Conservation (phyloP, 1,139 yeast species). For the Kurtzmaniella natalensis region DNA sequence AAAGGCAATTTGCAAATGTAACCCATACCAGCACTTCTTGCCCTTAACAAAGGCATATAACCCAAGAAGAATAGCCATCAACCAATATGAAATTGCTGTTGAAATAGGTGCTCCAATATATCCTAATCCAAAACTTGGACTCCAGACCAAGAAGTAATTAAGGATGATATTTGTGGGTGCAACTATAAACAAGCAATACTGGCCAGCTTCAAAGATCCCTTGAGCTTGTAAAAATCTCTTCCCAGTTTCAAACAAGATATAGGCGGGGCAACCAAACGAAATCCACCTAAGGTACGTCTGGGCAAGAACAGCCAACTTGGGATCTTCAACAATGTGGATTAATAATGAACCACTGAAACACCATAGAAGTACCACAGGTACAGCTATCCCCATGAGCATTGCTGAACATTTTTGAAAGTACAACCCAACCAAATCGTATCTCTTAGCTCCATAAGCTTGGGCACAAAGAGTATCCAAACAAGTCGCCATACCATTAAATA, state of each 20-base stretch:
- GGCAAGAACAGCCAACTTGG: constrained; percentile 25
- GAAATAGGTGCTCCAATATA: constrained; percentile 40
- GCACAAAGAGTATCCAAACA: constrained; percentile 39
- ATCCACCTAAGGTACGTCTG: constrained; percentile 28
- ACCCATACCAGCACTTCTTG: constrained; percentile 31
- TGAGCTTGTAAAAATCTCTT: constrained; percentile 40
- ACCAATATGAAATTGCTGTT: constrained; percentile 30
- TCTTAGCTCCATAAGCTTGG: constrained; percentile 34
- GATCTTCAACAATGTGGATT: constrained; percentile 24
- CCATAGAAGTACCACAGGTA: constrained; percentile 37
- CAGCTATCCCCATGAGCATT: constrained; percentile 13
- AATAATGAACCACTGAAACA: constrained; percentile 30
- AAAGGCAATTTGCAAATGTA: constrained; percentile 17
- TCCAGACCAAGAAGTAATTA: constrained; percentile 28
- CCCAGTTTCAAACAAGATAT: constrained; percentile 37
- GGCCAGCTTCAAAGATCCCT: constrained; percentile 36
- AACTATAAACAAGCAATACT: constrained; percentile 30
- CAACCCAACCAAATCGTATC: constrained; percentile 28
- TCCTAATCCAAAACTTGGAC: constrained; percentile 26
- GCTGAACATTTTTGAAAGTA: constrained; percentile 31
- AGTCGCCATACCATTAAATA: constrained; percentile 42
- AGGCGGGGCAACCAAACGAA: constrained; percentile 33
- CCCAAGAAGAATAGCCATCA: constrained; percentile 26
- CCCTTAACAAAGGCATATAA: constrained; percentile 25
- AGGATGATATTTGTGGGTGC: constrained; percentile 31